Percentiles rank a stretch among this genome's conserved stretches.
Evolutionary conservation across 2,329 filamentous ascomycete species (phyloP).

Genomic region (Microsporum audouinii): DNA sequence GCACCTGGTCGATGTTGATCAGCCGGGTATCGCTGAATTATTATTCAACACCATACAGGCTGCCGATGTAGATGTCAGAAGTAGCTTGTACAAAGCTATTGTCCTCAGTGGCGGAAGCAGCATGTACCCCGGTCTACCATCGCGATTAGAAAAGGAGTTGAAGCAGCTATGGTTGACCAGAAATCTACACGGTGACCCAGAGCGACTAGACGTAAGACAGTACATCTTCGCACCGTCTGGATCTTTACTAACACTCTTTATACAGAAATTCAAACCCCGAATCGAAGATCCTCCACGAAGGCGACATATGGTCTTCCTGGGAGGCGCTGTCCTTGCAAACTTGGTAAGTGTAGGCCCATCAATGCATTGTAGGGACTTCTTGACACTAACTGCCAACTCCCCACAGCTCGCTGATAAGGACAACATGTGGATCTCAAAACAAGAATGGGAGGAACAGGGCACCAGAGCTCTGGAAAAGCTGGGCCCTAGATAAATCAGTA

Average conservation of each 20-base stretch:
- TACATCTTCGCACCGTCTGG: background rate
- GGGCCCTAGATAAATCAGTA: constrained; percentile 58
- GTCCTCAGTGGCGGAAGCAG: constrained; percentile 92
- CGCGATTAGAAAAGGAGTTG: constrained; percentile 90
- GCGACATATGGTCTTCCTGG: constrained; percentile 98
- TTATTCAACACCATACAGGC: constrained; percentile 98
- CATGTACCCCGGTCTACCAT: constrained; percentile 97
- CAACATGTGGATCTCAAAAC: constrained; percentile 96
- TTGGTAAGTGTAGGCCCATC: constrained; percentile 45
- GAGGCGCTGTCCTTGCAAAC: constrained; percentile 90
- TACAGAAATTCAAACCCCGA: constrained; percentile 92
- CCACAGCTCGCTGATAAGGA: constrained; percentile 86
- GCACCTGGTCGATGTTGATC: constrained; percentile 92
- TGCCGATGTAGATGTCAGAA: constrained; percentile 88
- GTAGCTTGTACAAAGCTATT: constrained; percentile 91
- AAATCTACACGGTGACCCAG: constrained; percentile 80
- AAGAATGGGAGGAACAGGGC: constrained; percentile 94
- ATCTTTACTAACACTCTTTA: background rate
- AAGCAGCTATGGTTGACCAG: constrained; percentile 97
- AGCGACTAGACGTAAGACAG: constrained; percentile 58
- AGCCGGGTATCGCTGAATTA: constrained; percentile 92
- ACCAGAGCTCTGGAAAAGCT: constrained; percentile 77
- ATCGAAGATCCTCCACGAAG: constrained; percentile 95
- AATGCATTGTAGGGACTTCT: constrained; percentile 13
- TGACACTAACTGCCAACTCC: background rate